phyloP scores from a whole-genome alignment of 2,329 filamentous ascomycete genomes.

The Botryosphaeria dothidea region DNA sequence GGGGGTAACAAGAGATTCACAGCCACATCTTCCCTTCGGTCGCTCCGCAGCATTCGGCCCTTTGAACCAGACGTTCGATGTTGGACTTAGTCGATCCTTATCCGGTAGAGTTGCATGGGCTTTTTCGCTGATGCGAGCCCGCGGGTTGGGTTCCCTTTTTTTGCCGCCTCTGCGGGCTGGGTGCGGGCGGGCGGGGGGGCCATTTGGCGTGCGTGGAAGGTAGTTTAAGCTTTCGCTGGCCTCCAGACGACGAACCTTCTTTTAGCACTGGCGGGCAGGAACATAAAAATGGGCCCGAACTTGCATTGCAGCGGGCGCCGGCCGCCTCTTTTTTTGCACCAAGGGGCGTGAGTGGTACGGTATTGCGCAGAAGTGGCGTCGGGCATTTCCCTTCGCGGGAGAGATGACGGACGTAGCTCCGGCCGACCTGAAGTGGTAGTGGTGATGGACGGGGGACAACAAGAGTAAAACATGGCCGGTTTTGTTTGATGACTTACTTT shows the following conservation, averaged over 20 bases:
- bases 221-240: background rate
- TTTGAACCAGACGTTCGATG: constrained; percentile 16
- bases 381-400: too few species aligned
- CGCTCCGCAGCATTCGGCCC: constrained; percentile 15
- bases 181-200: background rate
- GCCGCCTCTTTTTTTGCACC: too few species aligned
- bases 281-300: too few species aligned
- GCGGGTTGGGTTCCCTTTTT: too few species aligned
- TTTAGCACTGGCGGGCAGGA: too few species aligned
- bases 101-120: constrained; percentile 10
- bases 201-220: background rate
- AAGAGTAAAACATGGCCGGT: background rate
- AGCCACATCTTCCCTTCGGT: background rate
- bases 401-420: background rate
- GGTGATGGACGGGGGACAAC: background rate
- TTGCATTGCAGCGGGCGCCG: too few species aligned
- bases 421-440: background rate
- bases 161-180: background rate
- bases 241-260: background rate
- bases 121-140: background rate
- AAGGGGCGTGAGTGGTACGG: too few species aligned
- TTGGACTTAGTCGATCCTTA: constrained; percentile 17
- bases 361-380: too few species aligned
- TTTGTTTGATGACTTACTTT: background rate
- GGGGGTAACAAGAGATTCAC: background rate